Conservation (phyloP, 1,139 yeast genomes). For the Kurtzmaniella quercitrusa region DNA sequence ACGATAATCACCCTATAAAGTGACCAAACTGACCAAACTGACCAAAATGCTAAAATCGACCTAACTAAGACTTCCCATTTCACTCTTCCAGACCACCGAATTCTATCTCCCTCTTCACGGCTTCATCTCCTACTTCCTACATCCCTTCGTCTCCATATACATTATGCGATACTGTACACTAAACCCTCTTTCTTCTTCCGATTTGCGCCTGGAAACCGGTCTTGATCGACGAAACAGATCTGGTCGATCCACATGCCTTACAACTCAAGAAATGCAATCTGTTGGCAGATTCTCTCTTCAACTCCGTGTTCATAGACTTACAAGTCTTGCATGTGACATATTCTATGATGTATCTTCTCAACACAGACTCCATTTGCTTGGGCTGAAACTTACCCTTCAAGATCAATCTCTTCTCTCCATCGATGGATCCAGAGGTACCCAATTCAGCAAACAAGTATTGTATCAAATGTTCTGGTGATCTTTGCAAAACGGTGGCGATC, state of each 20-base stretch:
- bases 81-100: no score
- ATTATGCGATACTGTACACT: conserved; percentile 3
- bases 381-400: conserved; percentile 98
- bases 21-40: no score
- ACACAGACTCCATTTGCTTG: conserved; percentile 92
- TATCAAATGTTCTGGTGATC: conserved; percentile 95
- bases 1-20: no score
- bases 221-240: conserved; percentile 96
- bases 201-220: conserved; percentile 99
- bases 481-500: conserved; percentile 87
- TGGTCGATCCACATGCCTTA: conserved; percentile 95
- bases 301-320: conserved; percentile 93
- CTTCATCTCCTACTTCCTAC: neutral
- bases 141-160: neutral
- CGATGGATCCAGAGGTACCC: conserved; percentile 99
- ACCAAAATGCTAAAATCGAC: no score
- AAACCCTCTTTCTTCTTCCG: conserved; percentile 64
- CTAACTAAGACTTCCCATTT: no score
- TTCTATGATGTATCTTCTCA: conserved; percentile 94
- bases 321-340: conserved; percentile 98
- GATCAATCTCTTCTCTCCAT: conserved; percentile 93
- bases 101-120: no score
- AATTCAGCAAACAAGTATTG: conserved; percentile 96
- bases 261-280: conserved; percentile 97
- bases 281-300: conserved; percentile 91